Evolutionary conservation across 768 basidiomycete genomes (phyloP).

Genomic region (Pleurotus pulmonarius): DNA sequence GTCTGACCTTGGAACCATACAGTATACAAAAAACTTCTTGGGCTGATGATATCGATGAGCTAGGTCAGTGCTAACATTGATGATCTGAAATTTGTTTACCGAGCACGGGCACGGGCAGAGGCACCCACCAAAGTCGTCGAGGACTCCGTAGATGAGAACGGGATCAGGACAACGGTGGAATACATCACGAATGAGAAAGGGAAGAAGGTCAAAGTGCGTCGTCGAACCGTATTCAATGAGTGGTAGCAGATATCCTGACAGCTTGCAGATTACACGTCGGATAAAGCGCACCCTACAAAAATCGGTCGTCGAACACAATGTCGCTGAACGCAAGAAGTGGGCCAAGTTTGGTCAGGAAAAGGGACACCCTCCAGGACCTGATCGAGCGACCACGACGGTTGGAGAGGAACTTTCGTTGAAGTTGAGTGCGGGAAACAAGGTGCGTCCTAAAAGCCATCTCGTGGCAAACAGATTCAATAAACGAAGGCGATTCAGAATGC

Average conservation of each 20-base stretch:
- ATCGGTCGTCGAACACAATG: constrained; percentile 87
- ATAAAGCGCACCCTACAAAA: constrained; percentile 87
- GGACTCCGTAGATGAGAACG: constrained; percentile 81
- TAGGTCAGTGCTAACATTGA: constrained; percentile 36
- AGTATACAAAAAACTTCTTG: constrained; percentile 69
- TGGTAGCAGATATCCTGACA: background rate
- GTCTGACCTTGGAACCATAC: constrained; percentile 2
- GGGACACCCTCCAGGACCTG: constrained; percentile 84
- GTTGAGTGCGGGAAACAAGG: constrained; percentile 58
- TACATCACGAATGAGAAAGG: constrained; percentile 88
- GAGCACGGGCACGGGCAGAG: constrained; percentile 23
- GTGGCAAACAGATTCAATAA: background rate
- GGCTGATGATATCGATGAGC: constrained; percentile 85
- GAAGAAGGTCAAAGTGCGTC: constrained; percentile 84
- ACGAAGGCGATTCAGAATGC: constrained; percentile 33
- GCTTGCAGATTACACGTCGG: constrained; percentile 73
- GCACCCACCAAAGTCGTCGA: constrained; percentile 45
- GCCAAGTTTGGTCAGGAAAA: constrained; percentile 90
- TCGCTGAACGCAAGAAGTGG: constrained; percentile 94
- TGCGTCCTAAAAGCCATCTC: constrained; percentile 17
- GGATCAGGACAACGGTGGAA: constrained; percentile 81
- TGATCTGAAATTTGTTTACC: background rate
- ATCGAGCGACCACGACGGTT: constrained; percentile 91
- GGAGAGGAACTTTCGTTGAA: constrained; percentile 55
- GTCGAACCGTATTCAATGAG: background rate